phyloP scores from a whole-genome alignment of 345 rosid species.

The Melastoma malabathricum region DNA sequence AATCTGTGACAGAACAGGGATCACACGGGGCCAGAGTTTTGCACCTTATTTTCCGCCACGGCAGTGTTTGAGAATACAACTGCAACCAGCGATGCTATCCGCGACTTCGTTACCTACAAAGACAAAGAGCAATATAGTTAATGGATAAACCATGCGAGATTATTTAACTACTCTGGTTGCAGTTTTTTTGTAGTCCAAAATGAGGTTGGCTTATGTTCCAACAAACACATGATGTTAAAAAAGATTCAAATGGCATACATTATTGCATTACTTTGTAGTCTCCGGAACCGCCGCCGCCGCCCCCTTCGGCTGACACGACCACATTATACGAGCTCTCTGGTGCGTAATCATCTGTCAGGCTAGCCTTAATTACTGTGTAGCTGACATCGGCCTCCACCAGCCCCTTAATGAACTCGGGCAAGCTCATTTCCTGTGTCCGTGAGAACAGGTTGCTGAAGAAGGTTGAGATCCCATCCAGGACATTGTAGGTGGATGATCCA shows the following conservation, averaged over 20 bases:
- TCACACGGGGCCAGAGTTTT: too few species aligned
- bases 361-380: constrained; percentile 72
- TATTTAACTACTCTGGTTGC: too few species aligned
- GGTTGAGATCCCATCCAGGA: constrained; percentile 62
- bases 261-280: constrained; percentile 97
- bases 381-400: constrained; percentile 53
- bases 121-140: too few species aligned
- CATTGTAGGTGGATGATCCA: constrained; percentile 45
- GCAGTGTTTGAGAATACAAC: constrained; percentile 79
- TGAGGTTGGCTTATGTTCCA: too few species aligned
- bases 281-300: constrained; percentile 19
- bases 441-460: constrained; percentile 72
- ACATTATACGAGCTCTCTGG: constrained; percentile 70
- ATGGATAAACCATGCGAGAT: too few species aligned
- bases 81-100: constrained; percentile 72
- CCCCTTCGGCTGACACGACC: constrained; percentile 69
- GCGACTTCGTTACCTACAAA: constrained; percentile 55
- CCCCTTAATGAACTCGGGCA: constrained; percentile 55
- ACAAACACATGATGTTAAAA: constrained; percentile 4
- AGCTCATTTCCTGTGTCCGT: constrained; percentile 37
- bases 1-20: too few species aligned
- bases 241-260: constrained; percentile 60
- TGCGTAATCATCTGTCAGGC: constrained; percentile 66
- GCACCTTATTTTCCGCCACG: constrained; percentile 83
- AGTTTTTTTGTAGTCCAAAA: too few species aligned